Conservation (phyloP, 2,329 filamentous ascomycete genomes). For the Hypoxylon sp. region DNA sequence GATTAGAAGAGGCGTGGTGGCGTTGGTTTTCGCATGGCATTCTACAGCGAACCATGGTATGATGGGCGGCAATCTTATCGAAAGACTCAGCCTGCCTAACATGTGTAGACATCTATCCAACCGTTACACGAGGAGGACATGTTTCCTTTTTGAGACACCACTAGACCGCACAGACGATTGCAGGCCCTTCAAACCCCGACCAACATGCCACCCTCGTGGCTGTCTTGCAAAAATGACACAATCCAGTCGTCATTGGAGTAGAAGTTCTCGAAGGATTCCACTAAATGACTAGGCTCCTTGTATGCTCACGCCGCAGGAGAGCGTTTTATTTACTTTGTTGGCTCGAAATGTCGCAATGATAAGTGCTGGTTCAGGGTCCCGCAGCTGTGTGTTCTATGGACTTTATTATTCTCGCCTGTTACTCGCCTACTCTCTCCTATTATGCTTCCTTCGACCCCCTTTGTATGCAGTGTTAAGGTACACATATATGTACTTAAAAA, state of each 20-base stretch:
- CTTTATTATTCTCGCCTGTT: conserved; percentile 24
- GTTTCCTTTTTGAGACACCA: conserved; percentile 20
- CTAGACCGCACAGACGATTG: conserved; percentile 28
- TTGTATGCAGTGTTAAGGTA: conserved; percentile 31
- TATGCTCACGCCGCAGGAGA: conserved; percentile 14
- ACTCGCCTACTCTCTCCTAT: conserved; percentile 11
- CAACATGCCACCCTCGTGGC: conserved; percentile 28
- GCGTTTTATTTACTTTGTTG: conserved; percentile 25
- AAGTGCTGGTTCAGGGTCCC: conserved; percentile 8
- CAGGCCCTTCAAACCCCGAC: conserved; percentile 21
- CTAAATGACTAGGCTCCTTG: conserved; percentile 1
- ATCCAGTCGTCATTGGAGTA: conserved; percentile 13
- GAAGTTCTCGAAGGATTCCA: conserved; percentile 29
- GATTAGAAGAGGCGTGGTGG: conserved; percentile 11
- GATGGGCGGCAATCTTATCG: conserved; percentile 29
- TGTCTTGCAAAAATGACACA: conserved; percentile 26
- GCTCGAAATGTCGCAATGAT: conserved; percentile 17
- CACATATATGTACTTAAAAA: conserved; percentile 27
- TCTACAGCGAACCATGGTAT: conserved; percentile 33
- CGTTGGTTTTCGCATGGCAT: conserved; percentile 34
- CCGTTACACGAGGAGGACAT: conserved; percentile 29
- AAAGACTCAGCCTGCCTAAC: conserved; percentile 21
- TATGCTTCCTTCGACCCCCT: conserved; percentile 14
- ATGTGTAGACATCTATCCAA: conserved; percentile 16
- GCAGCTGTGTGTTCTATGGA: conserved; percentile 25